phyloP scores from a whole-genome alignment of 257 asterid genomes.

The Petrea volubilis region DNA sequence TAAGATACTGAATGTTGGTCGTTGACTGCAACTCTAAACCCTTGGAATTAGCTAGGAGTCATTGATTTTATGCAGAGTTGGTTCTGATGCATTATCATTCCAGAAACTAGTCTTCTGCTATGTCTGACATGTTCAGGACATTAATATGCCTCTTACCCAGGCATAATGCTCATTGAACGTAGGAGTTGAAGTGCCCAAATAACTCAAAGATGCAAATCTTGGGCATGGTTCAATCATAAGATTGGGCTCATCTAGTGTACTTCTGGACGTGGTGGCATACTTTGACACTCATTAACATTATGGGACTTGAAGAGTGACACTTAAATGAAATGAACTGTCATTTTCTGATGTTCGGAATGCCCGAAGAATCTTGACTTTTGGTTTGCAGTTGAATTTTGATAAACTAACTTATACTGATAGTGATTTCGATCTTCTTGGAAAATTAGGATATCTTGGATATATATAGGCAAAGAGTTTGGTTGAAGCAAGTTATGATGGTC shows the following conservation, averaged over 20 bases:
- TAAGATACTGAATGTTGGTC: constrained; percentile 31
- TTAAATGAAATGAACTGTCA: neutral
- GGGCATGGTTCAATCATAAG: neutral
- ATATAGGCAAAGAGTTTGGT: neutral
- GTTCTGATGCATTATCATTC: constrained; percentile 1
- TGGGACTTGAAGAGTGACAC: neutral
- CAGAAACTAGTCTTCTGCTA: constrained; percentile 11
- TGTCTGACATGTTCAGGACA: neutral
- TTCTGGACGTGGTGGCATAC: neutral
- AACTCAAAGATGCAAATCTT: neutral
- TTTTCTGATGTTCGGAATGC: neutral
- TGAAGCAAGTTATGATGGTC: neutral
- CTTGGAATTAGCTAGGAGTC: neutral
- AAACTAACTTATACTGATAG: neutral
- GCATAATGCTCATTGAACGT: neutral
- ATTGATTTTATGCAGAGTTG: constrained; percentile 10
- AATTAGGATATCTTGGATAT: neutral
- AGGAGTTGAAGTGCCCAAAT: constrained; percentile 1
- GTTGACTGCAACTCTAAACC: neutral
- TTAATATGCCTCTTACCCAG: neutral
- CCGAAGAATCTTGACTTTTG: neutral
- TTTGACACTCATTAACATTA: neutral
- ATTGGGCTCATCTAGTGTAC: neutral
- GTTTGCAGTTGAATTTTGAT: neutral
- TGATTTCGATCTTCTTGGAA: neutral